Percentiles rank a stretch among this genome's conserved stretches.
These are phyloP conservation scores for Prunus dulcis DNA, from an alignment of 306 rosid genomes.

Conservation along the genomic window DNA sequence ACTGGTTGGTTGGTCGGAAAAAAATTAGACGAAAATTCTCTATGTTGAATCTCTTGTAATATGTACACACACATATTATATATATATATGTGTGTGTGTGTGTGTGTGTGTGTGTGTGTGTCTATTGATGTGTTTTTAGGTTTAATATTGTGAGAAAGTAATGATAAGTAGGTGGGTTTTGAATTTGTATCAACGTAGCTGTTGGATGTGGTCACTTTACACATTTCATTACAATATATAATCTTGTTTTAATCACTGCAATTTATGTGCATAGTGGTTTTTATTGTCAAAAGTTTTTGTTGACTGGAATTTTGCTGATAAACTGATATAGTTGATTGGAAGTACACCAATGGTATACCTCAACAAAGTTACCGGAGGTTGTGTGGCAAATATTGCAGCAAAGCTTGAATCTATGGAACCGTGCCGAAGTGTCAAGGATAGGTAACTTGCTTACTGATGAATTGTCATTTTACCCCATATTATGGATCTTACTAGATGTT, in stretches of 20 bases:
- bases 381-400: slow-evolving; percentile 83
- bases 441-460: slow-evolving; percentile 35
- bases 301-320: slow-evolving; percentile 7
- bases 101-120: no score
- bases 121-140: no score
- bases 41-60: neutral
- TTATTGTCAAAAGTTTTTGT: neutral
- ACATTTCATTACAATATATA: neutral
- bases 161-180: no score
- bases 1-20: neutral
- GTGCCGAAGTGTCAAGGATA: slow-evolving; percentile 93
- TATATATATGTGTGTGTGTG: no score
- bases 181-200: neutral
- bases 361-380: slow-evolving; percentile 73
- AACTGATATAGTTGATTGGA: slow-evolving; percentile 68
- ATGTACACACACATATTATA: neutral
- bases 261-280: neutral
- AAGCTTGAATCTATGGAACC: slow-evolving; percentile 99
- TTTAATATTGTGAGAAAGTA: no score
- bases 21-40: neutral
- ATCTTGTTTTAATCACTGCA: neutral
- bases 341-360: slow-evolving; percentile 96
- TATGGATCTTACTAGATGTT: neutral
- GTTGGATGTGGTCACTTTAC: neutral
- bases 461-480: neutral